Conservation (phyloP, 2,329 filamentous ascomycete genomes). For the Aspergillus nomiae region DNA sequence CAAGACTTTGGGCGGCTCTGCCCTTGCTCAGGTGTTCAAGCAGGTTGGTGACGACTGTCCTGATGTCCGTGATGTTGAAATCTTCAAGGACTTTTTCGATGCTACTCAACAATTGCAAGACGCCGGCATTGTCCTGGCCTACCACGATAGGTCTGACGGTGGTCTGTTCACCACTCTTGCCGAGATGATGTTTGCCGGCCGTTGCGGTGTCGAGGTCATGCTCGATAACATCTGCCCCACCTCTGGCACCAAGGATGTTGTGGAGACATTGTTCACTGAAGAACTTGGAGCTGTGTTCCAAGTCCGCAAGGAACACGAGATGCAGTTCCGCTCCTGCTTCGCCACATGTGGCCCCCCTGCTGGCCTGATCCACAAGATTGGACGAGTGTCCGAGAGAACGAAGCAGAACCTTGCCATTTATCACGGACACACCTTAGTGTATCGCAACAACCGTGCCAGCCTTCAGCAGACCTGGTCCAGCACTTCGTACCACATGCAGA, state of each 20-base stretch:
- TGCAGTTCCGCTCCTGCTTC: conserved; percentile 84
- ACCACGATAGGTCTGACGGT: conserved; percentile 93
- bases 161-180: conserved; percentile 86
- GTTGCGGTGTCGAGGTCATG: conserved; percentile 83
- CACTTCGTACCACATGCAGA: conserved; percentile 90
- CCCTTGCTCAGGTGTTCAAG: conserved; percentile 84
- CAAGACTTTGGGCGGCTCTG: conserved; percentile 85
- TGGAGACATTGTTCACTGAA: conserved; percentile 89
- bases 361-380: conserved; percentile 81
- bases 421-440: conserved; percentile 68
- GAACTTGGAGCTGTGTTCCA: conserved; percentile 97
- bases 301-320: conserved; percentile 80
- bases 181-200: conserved; percentile 98
- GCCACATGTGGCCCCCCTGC: conserved; percentile 83
- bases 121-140: conserved; percentile 76
- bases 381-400: conserved; percentile 65
- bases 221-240: conserved; percentile 68
- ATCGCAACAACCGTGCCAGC: conserved; percentile 67
- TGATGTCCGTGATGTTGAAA: conserved; percentile 78
- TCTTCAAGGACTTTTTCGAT: conserved; percentile 89
- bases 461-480: conserved; percentile 87
- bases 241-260: conserved; percentile 63
- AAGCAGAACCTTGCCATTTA: conserved; percentile 79
- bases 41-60: conserved; percentile 83
- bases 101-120: conserved; percentile 72